Base-by-base conservation (phyloP, 208 protist genomes). In the Leptomonas seymouri region DNA sequence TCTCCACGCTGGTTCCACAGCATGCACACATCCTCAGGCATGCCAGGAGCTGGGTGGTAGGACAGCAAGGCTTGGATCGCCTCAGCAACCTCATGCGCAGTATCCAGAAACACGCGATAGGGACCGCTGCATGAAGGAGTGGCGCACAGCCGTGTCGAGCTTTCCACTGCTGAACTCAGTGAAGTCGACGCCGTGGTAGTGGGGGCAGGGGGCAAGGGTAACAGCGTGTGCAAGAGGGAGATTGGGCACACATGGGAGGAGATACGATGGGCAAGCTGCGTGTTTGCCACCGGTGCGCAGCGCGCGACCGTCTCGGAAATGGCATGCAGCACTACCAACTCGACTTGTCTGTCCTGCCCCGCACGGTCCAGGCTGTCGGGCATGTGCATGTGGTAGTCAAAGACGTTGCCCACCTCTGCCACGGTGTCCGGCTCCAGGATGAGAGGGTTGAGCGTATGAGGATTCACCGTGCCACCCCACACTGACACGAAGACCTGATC, bases 1-100 rank as follows among this genome's bases (percentile, higher is more conserved):
- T 89, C 85, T 20, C 88, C 85, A n/a, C 83, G 58, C 0, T 30
- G 6, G 57, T 93, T 93, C 59, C 75, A 93, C 36, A 93, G 41
- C 18, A 86, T 73, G 27, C 48, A 67, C 11, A 48, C 27, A n/a
- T 75, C 61, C 41, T 50, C 23, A 67, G 68, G 18, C 64, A 27
- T 34, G 7, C 53, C 30, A 31, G n/a, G 50, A 14, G 50, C 21
- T 3, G n/a, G n/a, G 25, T 50, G 15, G 53, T 67, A 25, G 7
- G 39, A 27, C 27, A 84, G 50, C 30, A 77, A 67, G 31, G 25
- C 46, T 27, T 53, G 12, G 4, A 75, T 23, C 0, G 60, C 60
- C 42, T 60, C 27, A 1, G 28, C 53, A 9, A 73, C 44, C 39
- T 71, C 65, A n/a, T 50, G 49, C 2, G 23, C 62, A 8, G 45